Percentiles rank a stretch among this genome's conserved stretches.
phyloP scores from a whole-genome alignment of 1,139 yeast species.

The Debaryomyces sp. region DNA sequence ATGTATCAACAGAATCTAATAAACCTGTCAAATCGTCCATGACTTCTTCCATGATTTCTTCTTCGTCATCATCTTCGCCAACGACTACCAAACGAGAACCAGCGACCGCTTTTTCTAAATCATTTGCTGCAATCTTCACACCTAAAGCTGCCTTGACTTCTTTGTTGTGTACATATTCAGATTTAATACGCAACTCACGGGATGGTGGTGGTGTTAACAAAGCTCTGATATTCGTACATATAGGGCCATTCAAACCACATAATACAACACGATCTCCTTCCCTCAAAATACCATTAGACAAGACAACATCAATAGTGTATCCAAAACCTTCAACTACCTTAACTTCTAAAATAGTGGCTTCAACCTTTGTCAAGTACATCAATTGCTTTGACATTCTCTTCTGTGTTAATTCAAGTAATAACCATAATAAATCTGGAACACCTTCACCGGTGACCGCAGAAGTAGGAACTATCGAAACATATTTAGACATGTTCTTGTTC shows the following conservation, averaged over 20 bases:
- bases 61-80: conserved; percentile 97
- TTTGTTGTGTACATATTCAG: conserved; percentile 92
- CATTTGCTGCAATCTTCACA: conserved; percentile 97
- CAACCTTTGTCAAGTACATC: conserved; percentile 91
- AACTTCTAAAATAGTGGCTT: conserved; percentile 96
- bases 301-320: conserved; percentile 95
- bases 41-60: conserved; percentile 95
- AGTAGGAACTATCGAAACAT: conserved; percentile 96
- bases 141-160: conserved; percentile 99
- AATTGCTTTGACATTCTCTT: conserved; percentile 98
- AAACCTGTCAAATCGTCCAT: conserved; percentile 98
- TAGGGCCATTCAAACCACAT: conserved; percentile 98
- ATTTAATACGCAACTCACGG: conserved; percentile 92
- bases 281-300: conserved; percentile 89
- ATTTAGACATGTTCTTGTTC: conserved; percentile 89
- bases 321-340: conserved; percentile 99
- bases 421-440: conserved; percentile 97
- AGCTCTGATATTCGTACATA: conserved; percentile 96
- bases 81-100: conserved; percentile 96
- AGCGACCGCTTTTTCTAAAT: conserved; percentile 97
- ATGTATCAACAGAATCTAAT: conserved; percentile 89
- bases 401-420: conserved; percentile 92
- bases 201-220: conserved; percentile 96
- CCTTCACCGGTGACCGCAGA: conserved; percentile 99
- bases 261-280: conserved; percentile 96